Percentiles rank a stretch among this genome's conserved stretches.
Evolutionary conservation across 306 rosid species (phyloP).

Genomic region (Cajanus cajan): DNA sequence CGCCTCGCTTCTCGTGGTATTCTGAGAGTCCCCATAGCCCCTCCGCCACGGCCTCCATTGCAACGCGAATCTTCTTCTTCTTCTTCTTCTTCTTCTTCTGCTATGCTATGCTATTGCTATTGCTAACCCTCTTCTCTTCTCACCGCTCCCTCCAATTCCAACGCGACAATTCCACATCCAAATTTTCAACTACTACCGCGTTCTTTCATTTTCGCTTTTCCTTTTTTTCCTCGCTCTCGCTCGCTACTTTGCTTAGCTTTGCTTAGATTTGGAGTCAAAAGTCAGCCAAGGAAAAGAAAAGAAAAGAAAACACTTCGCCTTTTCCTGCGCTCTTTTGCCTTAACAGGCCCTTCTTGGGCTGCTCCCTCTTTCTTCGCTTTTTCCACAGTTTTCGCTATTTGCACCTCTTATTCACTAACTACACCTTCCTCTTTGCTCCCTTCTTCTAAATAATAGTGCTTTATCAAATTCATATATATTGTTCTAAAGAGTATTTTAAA

Average conservation of each 20-base stretch:
- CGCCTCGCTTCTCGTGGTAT: constrained; percentile 66
- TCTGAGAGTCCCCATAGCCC: constrained; percentile 92
- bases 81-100: neutral
- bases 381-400: no score
- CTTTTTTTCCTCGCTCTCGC: neutral
- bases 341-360: constrained; percentile 2
- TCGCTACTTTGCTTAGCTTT: neutral
- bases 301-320: neutral
- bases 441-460: no score
- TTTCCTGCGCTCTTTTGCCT: neutral
- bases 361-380: neutral
- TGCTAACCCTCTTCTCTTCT: neutral
- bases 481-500: no score
- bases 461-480: no score
- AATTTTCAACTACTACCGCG: neutral
- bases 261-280: constrained; percentile 7
- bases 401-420: neutral
- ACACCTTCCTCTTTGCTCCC: no score
- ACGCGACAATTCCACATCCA: constrained; percentile 1
- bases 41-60: constrained; percentile 89
- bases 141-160: neutral
- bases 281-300: neutral
- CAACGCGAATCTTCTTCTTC: neutral
- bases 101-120: neutral
- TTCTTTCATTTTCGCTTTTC: neutral